Evolutionary conservation across 2,329 filamentous ascomycete genomes (phyloP), one percentile per base, ranked within the genome.

Genomic region (Ophiosphaerella narmari): DNA sequence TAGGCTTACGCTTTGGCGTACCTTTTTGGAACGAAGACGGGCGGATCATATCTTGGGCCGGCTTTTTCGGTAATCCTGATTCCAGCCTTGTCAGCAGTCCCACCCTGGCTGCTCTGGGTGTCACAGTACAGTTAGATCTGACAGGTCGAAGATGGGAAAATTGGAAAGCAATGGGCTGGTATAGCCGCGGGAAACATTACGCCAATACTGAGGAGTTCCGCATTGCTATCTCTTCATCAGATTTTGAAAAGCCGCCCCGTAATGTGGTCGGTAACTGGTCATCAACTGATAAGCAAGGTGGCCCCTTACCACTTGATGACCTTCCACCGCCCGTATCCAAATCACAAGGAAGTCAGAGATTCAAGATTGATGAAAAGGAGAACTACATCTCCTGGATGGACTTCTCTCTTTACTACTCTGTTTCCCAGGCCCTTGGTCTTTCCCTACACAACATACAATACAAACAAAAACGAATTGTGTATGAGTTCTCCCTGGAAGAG

Each of bases 141-240:
- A 83, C 79, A 0, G 79, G 80, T 0, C 74, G 78, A 5, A 77
- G 84, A 51, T 76, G 78, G 7, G 70, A 73, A 12, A 68, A 78
- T 32, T 85, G 83, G 82, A 71, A 63, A 12, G 62, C 82, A 0
- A 70, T 75, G 14, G 79, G 78, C 2, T 84, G 81, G 79, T 76
- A 81, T 13, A 84, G 83, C 59, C 78, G 82, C 48, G 76, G 77
- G 38, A 63, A 79, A n/a, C 79, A 79, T 52, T 86, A 84, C 57
- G 63, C 74, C 29, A 77, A 77, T 4, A 79, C 77, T 1, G 72
- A 81, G 14, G 75, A 73, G 4, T 80, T 83, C 63, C 68, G 78
- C 31, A 57, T 47, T 0, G 79, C 80, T 2, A 78, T 76, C 57
- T 75, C 67, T 47, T 66, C 66, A 18, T 67, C 72, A 3, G 71